A percentile compares a stretch with the other conserved stretches of the same genome.
Evolutionary conservation across 2,329 filamentous ascomycete species (phyloP).

Genomic region (Colletotrichum plurivorum): DNA sequence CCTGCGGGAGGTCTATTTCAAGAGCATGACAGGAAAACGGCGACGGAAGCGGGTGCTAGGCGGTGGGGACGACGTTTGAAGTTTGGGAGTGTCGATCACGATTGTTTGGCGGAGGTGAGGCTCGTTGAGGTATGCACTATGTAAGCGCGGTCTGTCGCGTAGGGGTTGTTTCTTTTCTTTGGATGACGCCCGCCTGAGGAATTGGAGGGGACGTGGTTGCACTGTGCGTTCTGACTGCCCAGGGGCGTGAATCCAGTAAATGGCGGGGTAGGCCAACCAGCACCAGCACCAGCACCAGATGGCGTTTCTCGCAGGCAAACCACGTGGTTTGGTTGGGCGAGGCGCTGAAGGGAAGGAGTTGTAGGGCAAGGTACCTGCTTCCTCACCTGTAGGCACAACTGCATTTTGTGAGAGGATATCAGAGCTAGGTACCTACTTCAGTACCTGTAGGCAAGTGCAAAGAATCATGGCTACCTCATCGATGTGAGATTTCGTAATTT

Average conservation of each 20-base stretch:
- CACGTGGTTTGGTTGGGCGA: slow-evolving; percentile 34
- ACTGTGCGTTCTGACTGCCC: slow-evolving; percentile 33
- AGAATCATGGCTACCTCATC: neutral
- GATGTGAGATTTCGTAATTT: neutral
- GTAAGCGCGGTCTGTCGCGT: slow-evolving; percentile 38
- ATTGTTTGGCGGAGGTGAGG: neutral
- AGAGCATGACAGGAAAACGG: slow-evolving; percentile 21
- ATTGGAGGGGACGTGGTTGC: slow-evolving; percentile 34
- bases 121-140: slow-evolving; percentile 36
- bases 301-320: slow-evolving; percentile 33
- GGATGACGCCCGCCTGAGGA: slow-evolving; percentile 20
- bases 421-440: neutral
- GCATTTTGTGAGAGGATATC: too few species aligned
- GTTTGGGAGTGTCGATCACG: slow-evolving; percentile 24
- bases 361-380: neutral
- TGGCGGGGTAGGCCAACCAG: slow-evolving; percentile 40
- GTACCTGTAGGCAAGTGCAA: neutral
- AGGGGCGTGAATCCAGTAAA: slow-evolving; percentile 40
- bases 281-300: neutral
- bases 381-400: too few species aligned
- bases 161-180: slow-evolving; percentile 39
- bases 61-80: slow-evolving; percentile 21
- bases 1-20: slow-evolving; percentile 24
- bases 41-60: neutral
- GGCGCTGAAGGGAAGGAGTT: neutral